Conservation (phyloP, 176 grass and related monocot species). For the Ampelocalamus luodianensis region DNA sequence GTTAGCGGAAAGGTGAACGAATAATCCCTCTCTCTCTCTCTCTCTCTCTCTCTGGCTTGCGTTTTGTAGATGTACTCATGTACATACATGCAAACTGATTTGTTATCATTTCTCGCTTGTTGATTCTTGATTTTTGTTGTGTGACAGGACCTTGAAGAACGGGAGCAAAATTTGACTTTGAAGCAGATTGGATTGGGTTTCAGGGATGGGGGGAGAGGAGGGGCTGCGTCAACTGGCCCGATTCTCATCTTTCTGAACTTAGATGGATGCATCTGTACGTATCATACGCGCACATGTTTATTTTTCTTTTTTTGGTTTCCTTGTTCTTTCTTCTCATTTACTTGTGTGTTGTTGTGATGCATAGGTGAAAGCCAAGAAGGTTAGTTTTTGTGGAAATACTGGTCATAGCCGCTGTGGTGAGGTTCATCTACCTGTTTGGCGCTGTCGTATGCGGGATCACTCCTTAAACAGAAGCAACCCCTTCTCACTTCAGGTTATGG, state of each 20-base stretch:
- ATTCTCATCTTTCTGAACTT: constrained; percentile 58
- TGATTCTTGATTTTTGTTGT: constrained; percentile 52
- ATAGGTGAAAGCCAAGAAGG: constrained; percentile 57
- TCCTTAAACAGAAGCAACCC: constrained; percentile 46
- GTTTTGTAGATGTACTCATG: constrained; percentile 28
- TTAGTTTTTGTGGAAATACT: constrained; percentile 46
- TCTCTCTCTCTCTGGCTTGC: background rate
- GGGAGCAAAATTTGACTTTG: background rate
- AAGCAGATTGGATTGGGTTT: constrained; percentile 34
- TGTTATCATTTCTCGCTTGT: background rate
- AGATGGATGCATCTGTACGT: constrained; percentile 67
- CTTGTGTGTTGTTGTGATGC: background rate
- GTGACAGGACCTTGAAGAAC: too few relatives aligned
- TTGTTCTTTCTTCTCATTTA: constrained; percentile 1
- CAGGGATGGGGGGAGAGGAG: constrained; percentile 45
- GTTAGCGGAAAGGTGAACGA: constrained; percentile 28
- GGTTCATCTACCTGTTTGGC: constrained; percentile 30
- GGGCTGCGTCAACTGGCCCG: constrained; percentile 47
- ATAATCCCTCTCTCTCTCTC: background rate
- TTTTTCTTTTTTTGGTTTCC: background rate
- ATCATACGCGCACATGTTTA: background rate
- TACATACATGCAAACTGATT: background rate
- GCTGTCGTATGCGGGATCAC: constrained; percentile 42
- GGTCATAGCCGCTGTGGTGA: constrained; percentile 62
- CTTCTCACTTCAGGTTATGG: constrained; percentile 63